Base-by-base conservation (phyloP, 768 basidiomycete species). In the Serendipita sp. region DNA sequence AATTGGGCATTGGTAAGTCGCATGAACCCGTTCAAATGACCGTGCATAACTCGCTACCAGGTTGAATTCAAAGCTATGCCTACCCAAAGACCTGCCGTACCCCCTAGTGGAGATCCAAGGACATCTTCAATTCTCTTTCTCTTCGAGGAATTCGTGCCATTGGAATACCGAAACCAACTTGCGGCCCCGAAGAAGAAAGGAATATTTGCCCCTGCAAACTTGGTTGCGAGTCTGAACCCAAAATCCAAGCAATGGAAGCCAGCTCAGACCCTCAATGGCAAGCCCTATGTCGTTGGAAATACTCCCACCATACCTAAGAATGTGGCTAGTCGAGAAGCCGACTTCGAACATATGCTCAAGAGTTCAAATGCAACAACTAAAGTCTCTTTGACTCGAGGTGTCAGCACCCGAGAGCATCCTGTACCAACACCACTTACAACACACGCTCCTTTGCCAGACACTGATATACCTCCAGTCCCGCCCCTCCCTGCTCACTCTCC, bases 71-170 rank as follows among this genome's bases (percentile, higher is more conserved):
- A 89, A 70, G 83, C 90, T 0, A 77, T 87, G 1, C 84, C 89
- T 3, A 62, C 67, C 58, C 46, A 64, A 54, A 70, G 69, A 53
- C 46, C 63, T 67, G 68, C 66, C 63, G n/a, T 66, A 13, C 1
- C 70, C 45, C 66, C 60, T 2, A 66, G 71, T 2, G 65, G 66
- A 11, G 70, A 93, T 71, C 89, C 89, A 0, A 80, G 92, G n/a
- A 86, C 82, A 1, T 77, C 84, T 0, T 78, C 83, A 0, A 80
- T 84, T 0, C 81, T 91, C 56, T 81, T 96, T 63, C 75, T 97
- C 3, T 94, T 92, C 68, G 93, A 99, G 74, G 96, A 98, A 73
- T 89, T 91, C 64, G 92, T 99, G 2, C 95, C 94, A 0, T 75
- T 82, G 45, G 93, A 92, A 71, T 92, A 92, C 70, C 79, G 89